Percentiles rank a stretch among this genome's conserved stretches.
Evolutionary conservation across 257 asterid genomes (phyloP).

Genomic region (Solanum piurae): DNA sequence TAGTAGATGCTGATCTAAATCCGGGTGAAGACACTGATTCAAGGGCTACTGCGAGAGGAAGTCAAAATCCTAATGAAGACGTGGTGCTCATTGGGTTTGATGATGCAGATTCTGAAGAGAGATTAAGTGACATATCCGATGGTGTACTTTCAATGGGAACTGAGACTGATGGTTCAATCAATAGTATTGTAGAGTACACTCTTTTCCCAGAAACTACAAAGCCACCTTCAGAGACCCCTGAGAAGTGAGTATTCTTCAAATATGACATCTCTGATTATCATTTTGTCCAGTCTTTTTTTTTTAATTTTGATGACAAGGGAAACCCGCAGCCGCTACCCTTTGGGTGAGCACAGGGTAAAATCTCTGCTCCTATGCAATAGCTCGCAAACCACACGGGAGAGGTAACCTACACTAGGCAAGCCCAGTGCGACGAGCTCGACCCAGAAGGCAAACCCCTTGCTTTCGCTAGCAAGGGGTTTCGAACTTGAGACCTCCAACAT

Average conservation of each 20-base stretch:
- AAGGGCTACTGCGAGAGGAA: slow-evolving; percentile 22
- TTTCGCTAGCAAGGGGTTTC: no score
- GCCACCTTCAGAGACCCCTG: slow-evolving; percentile 36
- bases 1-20: slow-evolving; percentile 21
- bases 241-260: slow-evolving; percentile 44
- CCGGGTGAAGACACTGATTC: slow-evolving; percentile 22
- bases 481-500: no score
- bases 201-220: slow-evolving; percentile 70
- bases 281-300: background rate
- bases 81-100: slow-evolving; percentile 63
- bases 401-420: no score
- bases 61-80: slow-evolving; percentile 39
- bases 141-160: slow-evolving; percentile 92
- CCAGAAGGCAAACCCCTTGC: no score
- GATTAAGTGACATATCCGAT: slow-evolving; percentile 93
- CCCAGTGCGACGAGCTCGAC: no score
- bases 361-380: no score
- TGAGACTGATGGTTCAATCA: slow-evolving; percentile 75
- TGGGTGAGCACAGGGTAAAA: no score
- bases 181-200: slow-evolving; percentile 70
- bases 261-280: background rate
- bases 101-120: slow-evolving; percentile 78
- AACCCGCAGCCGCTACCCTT: no score
- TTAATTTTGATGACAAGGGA: no score
- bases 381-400: no score